Conservation (phyloP, 371 early-diverging fungal species). For the Phascolomyces articulosus region DNA sequence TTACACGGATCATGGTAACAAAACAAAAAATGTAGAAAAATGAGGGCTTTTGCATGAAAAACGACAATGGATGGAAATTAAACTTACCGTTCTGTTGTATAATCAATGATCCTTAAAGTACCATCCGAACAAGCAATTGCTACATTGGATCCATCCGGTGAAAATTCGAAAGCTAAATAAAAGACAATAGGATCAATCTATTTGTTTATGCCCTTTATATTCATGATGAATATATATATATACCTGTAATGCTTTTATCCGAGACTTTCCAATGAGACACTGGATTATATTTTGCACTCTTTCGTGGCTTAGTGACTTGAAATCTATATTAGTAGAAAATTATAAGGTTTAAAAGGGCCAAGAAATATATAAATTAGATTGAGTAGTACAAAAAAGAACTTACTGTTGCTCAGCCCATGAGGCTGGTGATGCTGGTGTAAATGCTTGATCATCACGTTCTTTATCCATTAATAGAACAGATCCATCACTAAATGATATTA, state of each 20-base stretch:
- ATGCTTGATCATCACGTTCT: slow-evolving; percentile 15
- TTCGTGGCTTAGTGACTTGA: slow-evolving; percentile 20
- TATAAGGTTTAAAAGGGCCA: neutral
- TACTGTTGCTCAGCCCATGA: slow-evolving; percentile 21
- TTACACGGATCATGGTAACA: neutral
- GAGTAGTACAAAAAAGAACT: neutral
- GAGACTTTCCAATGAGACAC: slow-evolving; percentile 76
- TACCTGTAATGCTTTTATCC: slow-evolving; percentile 68
- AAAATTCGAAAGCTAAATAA: slow-evolving; percentile 82
- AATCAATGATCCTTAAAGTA: slow-evolving; percentile 76
- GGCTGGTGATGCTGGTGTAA: slow-evolving; percentile 6
- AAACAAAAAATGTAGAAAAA: no score
- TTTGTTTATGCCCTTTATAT: no score
- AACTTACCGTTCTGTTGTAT: slow-evolving; percentile 61
- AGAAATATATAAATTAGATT: neutral
- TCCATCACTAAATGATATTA: slow-evolving; percentile 81
- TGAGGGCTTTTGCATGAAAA: no score
- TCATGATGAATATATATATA: no score
- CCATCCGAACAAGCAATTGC: slow-evolving; percentile 84
- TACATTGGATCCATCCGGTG: slow-evolving; percentile 83
- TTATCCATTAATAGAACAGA: slow-evolving; percentile 78
- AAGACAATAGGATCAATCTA: no score
- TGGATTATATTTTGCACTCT: slow-evolving; percentile 70
- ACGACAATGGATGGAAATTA: neutral
- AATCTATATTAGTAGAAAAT: slow-evolving; percentile 10